Conservation (phyloP, 352 stramenopile species). For the Phytophthora macrochlamydospora region DNA sequence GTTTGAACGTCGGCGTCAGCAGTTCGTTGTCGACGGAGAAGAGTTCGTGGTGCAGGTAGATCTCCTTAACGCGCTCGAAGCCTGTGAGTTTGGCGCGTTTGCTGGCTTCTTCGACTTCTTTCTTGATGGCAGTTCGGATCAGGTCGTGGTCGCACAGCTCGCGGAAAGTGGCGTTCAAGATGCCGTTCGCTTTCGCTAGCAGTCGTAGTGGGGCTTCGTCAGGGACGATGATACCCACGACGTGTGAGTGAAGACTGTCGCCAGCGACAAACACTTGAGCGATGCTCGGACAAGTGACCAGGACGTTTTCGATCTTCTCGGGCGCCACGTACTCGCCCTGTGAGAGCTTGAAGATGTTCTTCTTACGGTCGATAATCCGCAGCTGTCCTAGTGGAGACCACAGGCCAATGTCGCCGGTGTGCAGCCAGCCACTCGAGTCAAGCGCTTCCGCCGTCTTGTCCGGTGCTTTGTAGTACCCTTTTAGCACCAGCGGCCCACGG, state of each 20-base stretch:
- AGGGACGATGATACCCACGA: constrained; percentile 95
- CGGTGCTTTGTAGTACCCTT: constrained; percentile 95
- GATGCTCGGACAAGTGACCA: constrained; percentile 90
- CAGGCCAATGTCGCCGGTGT: constrained; percentile 96
- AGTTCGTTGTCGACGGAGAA: constrained; percentile 95
- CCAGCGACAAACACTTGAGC: constrained; percentile 96
- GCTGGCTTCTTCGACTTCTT: constrained; percentile 62
- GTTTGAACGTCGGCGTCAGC: constrained; percentile 97
- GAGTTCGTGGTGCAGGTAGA: constrained; percentile 90
- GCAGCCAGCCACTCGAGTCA: constrained; percentile 94
- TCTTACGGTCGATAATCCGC: constrained; percentile 92
- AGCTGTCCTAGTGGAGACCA: constrained; percentile 94
- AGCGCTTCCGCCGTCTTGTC: constrained; percentile 93
- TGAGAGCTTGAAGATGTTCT: constrained; percentile 95
- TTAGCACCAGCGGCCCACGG: constrained; percentile 86
- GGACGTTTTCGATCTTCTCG: constrained; percentile 97
- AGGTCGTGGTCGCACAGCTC: constrained; percentile 60
- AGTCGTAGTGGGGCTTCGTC: constrained; percentile 51
- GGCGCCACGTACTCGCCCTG: constrained; percentile 97
- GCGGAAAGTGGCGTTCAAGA: constrained; percentile 34
- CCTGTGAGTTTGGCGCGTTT: constrained; percentile 78
- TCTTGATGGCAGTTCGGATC: constrained; percentile 45
- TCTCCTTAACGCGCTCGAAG: constrained; percentile 93
- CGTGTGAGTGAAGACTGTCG: constrained; percentile 94
- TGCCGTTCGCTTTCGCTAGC: constrained; percentile 40